Evolutionary conservation across 768 basidiomycete species (phyloP), one percentile per base, ranked within the genome.

Genomic region (Mycena maculata): DNA sequence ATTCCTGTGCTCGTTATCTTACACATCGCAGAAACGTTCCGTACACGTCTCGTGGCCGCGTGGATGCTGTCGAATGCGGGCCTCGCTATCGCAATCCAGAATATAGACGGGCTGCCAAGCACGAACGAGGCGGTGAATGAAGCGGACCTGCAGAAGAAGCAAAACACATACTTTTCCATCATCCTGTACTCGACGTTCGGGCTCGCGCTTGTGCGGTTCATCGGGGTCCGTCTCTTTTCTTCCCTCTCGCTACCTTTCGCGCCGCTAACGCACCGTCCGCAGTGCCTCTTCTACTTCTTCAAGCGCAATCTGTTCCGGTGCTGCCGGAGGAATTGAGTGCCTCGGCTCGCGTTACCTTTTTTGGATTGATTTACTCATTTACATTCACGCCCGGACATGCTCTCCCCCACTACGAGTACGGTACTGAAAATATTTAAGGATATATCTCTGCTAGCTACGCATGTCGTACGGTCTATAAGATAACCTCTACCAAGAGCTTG

Each of bases 21-120:
- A 64, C 15, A 28, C 31, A 28, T 18, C 22, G 13, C 30, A 71
- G 65, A 88, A 81, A 93, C 92, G 13, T 93, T 93, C 88, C 86
- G 92, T 54, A 93, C 92, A 1, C 90, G 92, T 56, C 85, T 93
- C 41, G 91, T 93, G 61, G 86, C 88, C 28, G 83, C 82, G 60
- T 92, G 92, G 92, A 89, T 92, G 85, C 78, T 92, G 53, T 76
- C 73, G 47, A 92, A 92, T 67, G 89, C 87, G 30, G 80, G 67
- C 15, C 78, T 91, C 2, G 85, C 86, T 10, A 77, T 91, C 36
- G 80, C 86, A 30, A 87, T 91, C 56, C 85, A 89, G 79, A 90
- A 86, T 68, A 76, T 90, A 58, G 86, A 88, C 66, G 78, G 78
- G 15, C 31, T 71, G 12, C 33, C 28, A 33, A 70, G 61, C 45